Conservation (phyloP, 257 asterid genomes). For the Petrea volubilis region DNA sequence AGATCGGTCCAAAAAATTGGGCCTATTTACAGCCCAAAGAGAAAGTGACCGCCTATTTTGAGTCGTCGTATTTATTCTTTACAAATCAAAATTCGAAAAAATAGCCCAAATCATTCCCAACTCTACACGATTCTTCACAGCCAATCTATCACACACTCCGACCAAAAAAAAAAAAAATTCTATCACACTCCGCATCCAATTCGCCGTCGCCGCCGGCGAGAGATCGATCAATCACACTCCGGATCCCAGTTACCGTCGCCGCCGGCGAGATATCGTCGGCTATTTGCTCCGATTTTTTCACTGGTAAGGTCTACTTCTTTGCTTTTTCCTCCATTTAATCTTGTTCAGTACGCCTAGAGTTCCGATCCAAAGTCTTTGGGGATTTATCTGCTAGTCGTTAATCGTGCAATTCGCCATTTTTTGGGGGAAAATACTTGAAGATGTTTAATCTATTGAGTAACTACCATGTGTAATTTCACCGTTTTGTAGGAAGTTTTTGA, state of each 20-base stretch:
- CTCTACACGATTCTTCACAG: neutral
- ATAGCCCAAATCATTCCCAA: conserved; percentile 2
- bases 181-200: too few relatives aligned
- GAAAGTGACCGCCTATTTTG: too few relatives aligned
- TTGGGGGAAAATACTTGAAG: neutral
- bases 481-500: neutral
- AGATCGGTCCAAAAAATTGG: too few relatives aligned
- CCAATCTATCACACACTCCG: conserved; percentile 11
- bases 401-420: neutral
- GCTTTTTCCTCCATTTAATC: neutral
- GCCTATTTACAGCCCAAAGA: too few relatives aligned
- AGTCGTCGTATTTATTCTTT: too few relatives aligned
- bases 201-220: too few relatives aligned
- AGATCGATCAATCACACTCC: too few relatives aligned
- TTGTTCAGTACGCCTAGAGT: neutral
- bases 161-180: too few relatives aligned
- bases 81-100: conserved; percentile 15
- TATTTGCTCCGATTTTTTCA: conserved; percentile 13
- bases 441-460: neutral
- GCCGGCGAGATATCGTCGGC: conserved; percentile 10
- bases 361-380: conserved; percentile 10
- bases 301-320: neutral
- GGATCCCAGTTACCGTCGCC: conserved; percentile 2
- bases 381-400: neutral
- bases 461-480: neutral